Base-by-base conservation (phyloP, 371 early-diverging fungal species). In the Mortierella sp. region DNA sequence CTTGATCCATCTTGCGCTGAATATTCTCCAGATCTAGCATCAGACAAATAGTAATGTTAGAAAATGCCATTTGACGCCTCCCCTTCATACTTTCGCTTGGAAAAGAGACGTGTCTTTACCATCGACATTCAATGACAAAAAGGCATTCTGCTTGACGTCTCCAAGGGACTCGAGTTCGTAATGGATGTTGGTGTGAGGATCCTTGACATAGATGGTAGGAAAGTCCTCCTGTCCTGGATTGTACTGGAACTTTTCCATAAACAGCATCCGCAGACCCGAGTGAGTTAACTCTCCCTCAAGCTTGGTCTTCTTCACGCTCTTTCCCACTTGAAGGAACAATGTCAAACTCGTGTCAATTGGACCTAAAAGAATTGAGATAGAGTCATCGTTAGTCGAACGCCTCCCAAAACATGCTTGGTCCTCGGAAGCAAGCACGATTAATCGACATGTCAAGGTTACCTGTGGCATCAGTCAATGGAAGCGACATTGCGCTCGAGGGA, bases 121-220 rank as follows among this genome's bases (percentile, higher is more conserved):
- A 85, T 90, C 83, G 26, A 93, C 87, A 73, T 92, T 90, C 11
- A 95, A 84, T 7, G 92, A 90, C 31, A 93, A 77, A n/a, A 94
- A 89, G 8, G 93, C 87, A 13, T 90, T 90, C 47, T 92, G 76
- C 37, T 77, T 84, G 11, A 95, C 92, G 66, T 95, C 94, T 7
- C 70, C 55, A 24, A 93, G 75, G 71, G 94, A 89, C 58, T 92
- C 92, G 16, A 95, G 88, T 68, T 94, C 94, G 68, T 95, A 94
- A 14, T 90, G 89, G 19, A 94, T 87, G 43, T 87, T 86, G 7
- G 88, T 73, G 8, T 86, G 69, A 1, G 92, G 87, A 66, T 94
- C 94, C 40, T 89, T 89, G 43, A 95, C 91, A 73, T 95, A 94
- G 39, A 94, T 91, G 24, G 76, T 90, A 2, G 93, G 91, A 44